Evolutionary conservation across 331 rosid genomes (phyloP).

Genomic region (Phaseolus coccineus): DNA sequence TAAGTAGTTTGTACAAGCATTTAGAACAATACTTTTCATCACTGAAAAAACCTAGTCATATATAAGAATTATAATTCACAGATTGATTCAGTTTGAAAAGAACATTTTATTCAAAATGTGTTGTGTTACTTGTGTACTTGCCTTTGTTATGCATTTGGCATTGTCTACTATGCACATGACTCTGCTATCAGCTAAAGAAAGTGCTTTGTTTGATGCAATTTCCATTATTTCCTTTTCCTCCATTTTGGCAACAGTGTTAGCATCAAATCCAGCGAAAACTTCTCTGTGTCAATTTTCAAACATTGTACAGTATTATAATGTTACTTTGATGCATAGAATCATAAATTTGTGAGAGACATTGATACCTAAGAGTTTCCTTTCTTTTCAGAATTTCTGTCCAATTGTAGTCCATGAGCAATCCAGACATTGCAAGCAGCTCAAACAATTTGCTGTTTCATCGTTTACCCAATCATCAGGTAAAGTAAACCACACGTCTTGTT

Average conservation of each 20-base stretch:
- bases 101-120: too few relatives aligned
- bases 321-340: not conserved
- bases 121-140: conserved; percentile 32
- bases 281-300: conserved; percentile 55
- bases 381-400: conserved; percentile 97
- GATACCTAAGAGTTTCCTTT: conserved; percentile 82
- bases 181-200: conserved; percentile 80
- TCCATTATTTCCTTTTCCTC: conserved; percentile 82
- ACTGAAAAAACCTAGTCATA: too few relatives aligned
- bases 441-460: conserved; percentile 74
- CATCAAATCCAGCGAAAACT: conserved; percentile 84
- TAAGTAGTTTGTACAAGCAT: too few relatives aligned
- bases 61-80: too few relatives aligned
- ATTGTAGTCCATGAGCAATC: conserved; percentile 96
- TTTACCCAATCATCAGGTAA: conserved; percentile 21
- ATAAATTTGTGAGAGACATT: not conserved
- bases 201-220: conserved; percentile 72
- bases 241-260: conserved; percentile 80
- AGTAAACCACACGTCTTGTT: not conserved
- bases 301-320: not conserved
- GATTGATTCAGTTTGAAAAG: too few relatives aligned
- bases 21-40: too few relatives aligned
- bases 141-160: conserved; percentile 93
- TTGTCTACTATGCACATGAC: conserved; percentile 89
- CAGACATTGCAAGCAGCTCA: conserved; percentile 94